Base-by-base conservation (phyloP, 2,329 filamentous ascomycete species). In the Chaetomium globosum region DNA sequence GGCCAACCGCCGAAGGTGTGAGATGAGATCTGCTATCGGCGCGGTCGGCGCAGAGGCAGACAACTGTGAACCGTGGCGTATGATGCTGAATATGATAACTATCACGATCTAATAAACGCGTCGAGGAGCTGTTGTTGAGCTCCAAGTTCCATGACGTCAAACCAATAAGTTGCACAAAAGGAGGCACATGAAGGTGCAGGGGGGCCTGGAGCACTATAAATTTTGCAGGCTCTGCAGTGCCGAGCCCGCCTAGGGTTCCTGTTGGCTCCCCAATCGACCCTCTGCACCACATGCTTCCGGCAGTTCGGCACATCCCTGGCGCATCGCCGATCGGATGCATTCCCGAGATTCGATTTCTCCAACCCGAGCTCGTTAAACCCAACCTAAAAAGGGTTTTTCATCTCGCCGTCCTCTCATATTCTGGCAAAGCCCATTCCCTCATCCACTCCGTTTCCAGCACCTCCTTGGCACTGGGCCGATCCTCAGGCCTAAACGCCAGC, bases 391-490 rank as follows among this genome's bases (percentile, higher is more conserved):
- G 39, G 16, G 1, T 10, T 43, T 5, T 19, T 43, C 39, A 43
- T 43, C 39, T 43, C 39, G n/a, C 39, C 6, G 13, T 43, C n/a
- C 21, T 52, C 12, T 46, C 58, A 4, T 55, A 43, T 10, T 30
- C 58, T 9, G 56, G 66, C 31, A 67, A 10, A 13, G 63, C 63
- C 61, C 66, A 63, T 10, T 54, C 55, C 63, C 63, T 69, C 67
- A 71, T 71, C 67, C 65, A 71, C 30, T 53, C 60, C 59, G 62
- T 65, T 26, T 60, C 46, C 59, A 70, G 28, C 13, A 70, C 69
- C 36, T 68, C 26, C 43, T 62, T 60, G 21, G 61, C 68, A 59
- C 57, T 70, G 48, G 61, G 58, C 33, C 68, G 57, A 54, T 67
- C 66, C 10, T 49, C 48, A 26, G 68, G 69, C 56, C 60, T 56